Conservation (phyloP, 2,329 filamentous ascomycete species). For the Penicillium occitanis region DNA sequence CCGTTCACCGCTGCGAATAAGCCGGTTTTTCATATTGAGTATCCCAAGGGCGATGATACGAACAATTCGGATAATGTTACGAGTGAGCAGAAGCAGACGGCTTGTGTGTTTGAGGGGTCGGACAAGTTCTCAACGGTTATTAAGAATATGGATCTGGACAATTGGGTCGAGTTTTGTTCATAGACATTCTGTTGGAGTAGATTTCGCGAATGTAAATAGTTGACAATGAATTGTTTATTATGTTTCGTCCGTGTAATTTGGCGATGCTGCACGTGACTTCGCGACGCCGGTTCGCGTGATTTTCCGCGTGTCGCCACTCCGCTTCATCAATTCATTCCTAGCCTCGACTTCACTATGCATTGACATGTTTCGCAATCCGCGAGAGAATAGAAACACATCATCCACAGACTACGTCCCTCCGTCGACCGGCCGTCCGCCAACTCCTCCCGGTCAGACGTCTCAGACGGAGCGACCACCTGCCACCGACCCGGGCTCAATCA, state of each 20-base stretch:
- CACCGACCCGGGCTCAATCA: not conserved
- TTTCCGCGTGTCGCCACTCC: conserved; percentile 8
- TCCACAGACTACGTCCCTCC: not conserved
- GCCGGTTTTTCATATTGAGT: conserved; percentile 73
- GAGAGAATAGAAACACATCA: conserved; percentile 6
- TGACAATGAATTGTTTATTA: not conserved
- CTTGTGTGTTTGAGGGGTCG: conserved; percentile 51
- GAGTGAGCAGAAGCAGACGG: conserved; percentile 34
- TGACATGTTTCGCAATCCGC: conserved; percentile 18
- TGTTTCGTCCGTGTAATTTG: not conserved
- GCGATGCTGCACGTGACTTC: conserved; percentile 1
- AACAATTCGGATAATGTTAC: conserved; percentile 38
- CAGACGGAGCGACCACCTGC: not conserved
- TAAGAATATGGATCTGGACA: conserved; percentile 64
- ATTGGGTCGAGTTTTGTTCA: conserved; percentile 61
- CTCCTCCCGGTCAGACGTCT: conserved; percentile 10
- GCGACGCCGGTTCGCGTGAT: conserved; percentile 8
- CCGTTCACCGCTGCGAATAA: conserved; percentile 61
- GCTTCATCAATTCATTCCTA: too few species aligned
- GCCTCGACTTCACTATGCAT: conserved; percentile 23
- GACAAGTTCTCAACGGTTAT: conserved; percentile 62
- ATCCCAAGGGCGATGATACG: conserved; percentile 54
- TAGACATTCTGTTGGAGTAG: not conserved
- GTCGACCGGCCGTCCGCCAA: conserved; percentile 13
- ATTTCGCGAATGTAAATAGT: not conserved